These are phyloP conservation scores for Candida pseudofarinosa DNA, from an alignment of 805 yeast species.

Conservation along the genomic window DNA sequence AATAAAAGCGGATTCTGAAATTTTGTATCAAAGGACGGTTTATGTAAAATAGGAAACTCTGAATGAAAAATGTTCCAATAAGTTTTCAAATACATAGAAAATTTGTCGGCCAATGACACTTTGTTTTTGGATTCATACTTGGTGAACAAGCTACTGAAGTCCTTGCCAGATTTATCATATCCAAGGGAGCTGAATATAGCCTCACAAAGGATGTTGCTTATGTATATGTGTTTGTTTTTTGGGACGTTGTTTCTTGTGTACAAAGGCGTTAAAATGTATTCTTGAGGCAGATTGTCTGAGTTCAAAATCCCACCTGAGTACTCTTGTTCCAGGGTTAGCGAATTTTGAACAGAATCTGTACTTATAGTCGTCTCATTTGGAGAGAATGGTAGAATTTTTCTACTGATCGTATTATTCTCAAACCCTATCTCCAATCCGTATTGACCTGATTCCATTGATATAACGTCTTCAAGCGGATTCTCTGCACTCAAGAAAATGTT, in stretches of 20 bases:
- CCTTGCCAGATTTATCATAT: constrained; percentile 9
- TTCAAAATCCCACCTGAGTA: not conserved
- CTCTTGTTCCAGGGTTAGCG: not conserved
- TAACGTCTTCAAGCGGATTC: constrained; percentile 38
- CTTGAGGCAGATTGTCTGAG: not conserved
- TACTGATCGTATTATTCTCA: constrained; percentile 19
- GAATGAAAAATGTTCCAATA: constrained; percentile 63
- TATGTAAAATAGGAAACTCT: constrained; percentile 55
- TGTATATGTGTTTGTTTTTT: constrained; percentile 31
- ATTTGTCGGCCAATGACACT: constrained; percentile 23
- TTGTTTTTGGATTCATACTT: constrained; percentile 16
- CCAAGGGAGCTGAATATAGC: constrained; percentile 25
- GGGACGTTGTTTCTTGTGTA: constrained; percentile 16
- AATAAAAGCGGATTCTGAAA: constrained; percentile 47
- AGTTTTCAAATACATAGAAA: constrained; percentile 32
- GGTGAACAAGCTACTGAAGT: constrained; percentile 23
- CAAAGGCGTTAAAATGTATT: not conserved
- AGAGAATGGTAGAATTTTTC: constrained; percentile 23
- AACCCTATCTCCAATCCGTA: constrained; percentile 5
- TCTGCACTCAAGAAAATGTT: constrained; percentile 32
- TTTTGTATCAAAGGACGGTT: constrained; percentile 52
- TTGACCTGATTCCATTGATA: constrained; percentile 8
- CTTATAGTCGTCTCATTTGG: not conserved
- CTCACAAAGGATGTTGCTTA: constrained; percentile 35
- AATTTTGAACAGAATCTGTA: not conserved